These are phyloP conservation scores for Exophiala xenobiotica DNA, from an alignment of 2,329 filamentous ascomycete species.

Conservation along the genomic window DNA sequence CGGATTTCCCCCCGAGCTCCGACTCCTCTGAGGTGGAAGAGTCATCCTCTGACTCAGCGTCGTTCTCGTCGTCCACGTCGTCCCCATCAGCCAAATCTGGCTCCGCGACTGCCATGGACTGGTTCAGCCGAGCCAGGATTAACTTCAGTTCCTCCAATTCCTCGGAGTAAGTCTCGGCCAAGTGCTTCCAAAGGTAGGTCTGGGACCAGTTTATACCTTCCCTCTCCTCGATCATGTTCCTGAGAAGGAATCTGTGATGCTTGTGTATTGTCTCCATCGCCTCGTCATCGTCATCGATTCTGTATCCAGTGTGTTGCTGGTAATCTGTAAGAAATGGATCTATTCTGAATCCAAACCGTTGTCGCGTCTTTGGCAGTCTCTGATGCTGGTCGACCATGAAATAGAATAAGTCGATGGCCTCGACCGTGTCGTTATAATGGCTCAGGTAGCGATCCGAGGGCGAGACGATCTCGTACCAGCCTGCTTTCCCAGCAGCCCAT, in stretches of 20 bases:
- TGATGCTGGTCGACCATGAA: conserved; percentile 60
- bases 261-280: conserved; percentile 48
- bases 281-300: conserved; percentile 44
- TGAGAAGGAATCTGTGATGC: conserved; percentile 47
- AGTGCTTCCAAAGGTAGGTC: conserved; percentile 45
- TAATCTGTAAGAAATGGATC: conserved; percentile 31
- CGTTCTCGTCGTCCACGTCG: conserved; percentile 11
- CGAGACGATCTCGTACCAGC: conserved; percentile 61
- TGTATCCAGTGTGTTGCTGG: conserved; percentile 31
- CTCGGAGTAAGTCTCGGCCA: conserved; percentile 41
- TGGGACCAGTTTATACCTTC: conserved; percentile 47
- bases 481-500: conserved; percentile 62
- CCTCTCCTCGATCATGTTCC: conserved; percentile 47
- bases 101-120: conserved; percentile 31
- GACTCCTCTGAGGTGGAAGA: conserved; percentile 31
- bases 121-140: conserved; percentile 11
- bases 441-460: conserved; percentile 54
- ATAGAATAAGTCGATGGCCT: conserved; percentile 60
- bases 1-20: conserved; percentile 35
- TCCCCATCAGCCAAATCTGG: conserved; percentile 33
- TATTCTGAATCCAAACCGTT: conserved; percentile 27
- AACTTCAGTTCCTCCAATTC: conserved; percentile 26
- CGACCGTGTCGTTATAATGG: conserved; percentile 55
- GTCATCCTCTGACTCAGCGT: conserved; percentile 32
- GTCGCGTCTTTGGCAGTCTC: conserved; percentile 32